Evolutionary conservation across 2,329 filamentous ascomycete genomes (phyloP), one percentile per base, ranked within the genome.

Genomic region (Fusarium nodosum): DNA sequence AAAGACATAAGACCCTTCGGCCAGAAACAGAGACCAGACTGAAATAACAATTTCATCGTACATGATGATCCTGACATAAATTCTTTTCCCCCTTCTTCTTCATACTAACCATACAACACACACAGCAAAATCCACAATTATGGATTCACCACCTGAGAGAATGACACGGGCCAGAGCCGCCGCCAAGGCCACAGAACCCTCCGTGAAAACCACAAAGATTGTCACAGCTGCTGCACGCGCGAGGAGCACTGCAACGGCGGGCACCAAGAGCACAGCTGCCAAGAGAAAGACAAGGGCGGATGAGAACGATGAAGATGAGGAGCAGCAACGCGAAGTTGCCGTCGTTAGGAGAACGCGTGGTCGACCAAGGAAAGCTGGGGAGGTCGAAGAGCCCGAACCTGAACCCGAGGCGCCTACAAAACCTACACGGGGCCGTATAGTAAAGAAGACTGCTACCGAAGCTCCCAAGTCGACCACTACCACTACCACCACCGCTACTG

Each of bases 71-170:
- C 63, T 45, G 61, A 64, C 59, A 57, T 68, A 44, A 64, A 46
- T 52, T 44, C 51, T 66, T 65, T 48, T 3, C 12, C 12, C 11
- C 56, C 68, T 62, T 48, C 26, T 60, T 66, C 47, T 68, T 47
- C 51, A 69, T 73, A 72, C 74, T 76, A 75, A 76, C 72, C 34
- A n/a, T 50, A 48, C 48, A 53, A 57, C 31, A n/a, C 41, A 65
- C 56, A 68, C 64, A 61, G 69, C 45, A 56, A 65, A 62, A 56
- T 52, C 20, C 56, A 38, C 38, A 66, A 81, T 53, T 68, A 88
- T 89, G 86, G 84, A 86, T 69, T 88, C 85, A 61, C 86, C 87
- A 53, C 87, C 87, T 36, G 88, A 88, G 79, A 85, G 87, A 68
- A 83, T 88, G 74, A 89, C 87, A 66, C 84, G 87, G 53, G 79